These are phyloP conservation scores for Phytophthora tubulina DNA, from an alignment of 352 stramenopile genomes.

Conservation along the genomic window DNA sequence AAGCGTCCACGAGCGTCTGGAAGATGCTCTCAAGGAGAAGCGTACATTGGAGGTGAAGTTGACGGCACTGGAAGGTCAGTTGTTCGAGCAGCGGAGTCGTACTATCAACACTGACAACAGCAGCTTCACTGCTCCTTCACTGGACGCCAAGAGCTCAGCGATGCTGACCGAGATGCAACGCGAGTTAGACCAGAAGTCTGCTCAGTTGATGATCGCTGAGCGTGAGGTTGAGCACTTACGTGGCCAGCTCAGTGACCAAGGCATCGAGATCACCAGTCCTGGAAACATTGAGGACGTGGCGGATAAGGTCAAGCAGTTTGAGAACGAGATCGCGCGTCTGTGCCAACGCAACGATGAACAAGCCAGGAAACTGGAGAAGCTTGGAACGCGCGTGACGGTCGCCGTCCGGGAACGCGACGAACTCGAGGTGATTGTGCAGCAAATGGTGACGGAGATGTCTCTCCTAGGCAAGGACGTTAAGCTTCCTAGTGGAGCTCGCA, in stretches of 20 bases:
- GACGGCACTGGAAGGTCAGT: constrained; percentile 77
- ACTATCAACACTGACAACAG: constrained; percentile 64
- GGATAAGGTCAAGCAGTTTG: constrained; percentile 61
- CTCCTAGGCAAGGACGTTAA: constrained; percentile 35
- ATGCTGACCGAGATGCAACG: constrained; percentile 64
- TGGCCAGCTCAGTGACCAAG: constrained; percentile 14
- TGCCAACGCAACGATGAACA: constrained; percentile 73
- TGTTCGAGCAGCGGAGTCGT: constrained; percentile 81
- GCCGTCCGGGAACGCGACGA: constrained; percentile 64
- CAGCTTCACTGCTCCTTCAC: constrained; percentile 44
- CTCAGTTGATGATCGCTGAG: constrained; percentile 58
- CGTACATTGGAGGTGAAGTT: constrained; percentile 82
- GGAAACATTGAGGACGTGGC: constrained; percentile 44
- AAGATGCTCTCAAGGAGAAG: constrained; percentile 83
- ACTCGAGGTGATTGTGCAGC: constrained; percentile 67
- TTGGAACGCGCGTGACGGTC: constrained; percentile 55
- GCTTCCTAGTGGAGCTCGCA: constrained; percentile 21
- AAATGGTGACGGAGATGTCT: constrained; percentile 72
- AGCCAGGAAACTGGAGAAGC: constrained; percentile 52
- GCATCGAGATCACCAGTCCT: background rate
- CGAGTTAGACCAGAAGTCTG: constrained; percentile 65
- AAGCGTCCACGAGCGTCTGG: constrained; percentile 70
- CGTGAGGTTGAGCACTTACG: constrained; percentile 61
- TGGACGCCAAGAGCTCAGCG: constrained; percentile 45
- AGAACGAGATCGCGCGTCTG: constrained; percentile 56